Evolutionary conservation across 2,329 filamentous ascomycete species (phyloP), one percentile per base, ranked within the genome.

Genomic region (Ophiocordyceps robertsii): DNA sequence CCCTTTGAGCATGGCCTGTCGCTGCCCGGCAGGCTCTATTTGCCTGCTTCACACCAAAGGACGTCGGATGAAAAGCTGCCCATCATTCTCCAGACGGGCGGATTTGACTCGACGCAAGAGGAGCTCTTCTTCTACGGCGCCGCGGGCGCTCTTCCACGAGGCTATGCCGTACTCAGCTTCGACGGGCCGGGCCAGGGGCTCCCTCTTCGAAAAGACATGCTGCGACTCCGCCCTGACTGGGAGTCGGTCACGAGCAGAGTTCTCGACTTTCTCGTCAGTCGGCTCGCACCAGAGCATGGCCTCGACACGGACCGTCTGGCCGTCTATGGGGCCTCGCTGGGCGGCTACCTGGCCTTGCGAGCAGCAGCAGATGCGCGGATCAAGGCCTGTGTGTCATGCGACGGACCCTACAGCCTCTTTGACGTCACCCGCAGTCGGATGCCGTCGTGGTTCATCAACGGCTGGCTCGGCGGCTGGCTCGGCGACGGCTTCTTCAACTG

Each of bases 121-220:
- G 67, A 69, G 42, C 35, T 69, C 0, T 68, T 63, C 46, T 64
- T 57, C 43, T 35, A 61, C 3, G 43, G 49, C 14, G 43, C 53
- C 0, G 49, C 55, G 2, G 49, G 33, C 0, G 64, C 48, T 0
- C 50, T 47, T 0, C 47, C 48, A 0, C 42, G 55, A 0, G 67
- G 68, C 0, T 71, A 70, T 42, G 67, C 66, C 0, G 57, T 63
- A 1, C 42, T 70, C 6, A 66, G 57, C 0, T 67, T 68, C 33
- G 66, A 72, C 2, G 67, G 66, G 0, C 68, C 68, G 0, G 67
- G 67, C 0, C 67, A 71, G 44, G 66, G 67, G 0, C 49, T 66
- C 5, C 45, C 57, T 4, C 53, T 67, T 0, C 51, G 53, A 2
- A 47, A 49, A 0, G 42, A 60, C 27, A 47, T 51, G 31, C 29